Evolutionary conservation across 2,329 filamentous ascomycete species (phyloP).

Genomic region (Pseudogymnoascus sp.): DNA sequence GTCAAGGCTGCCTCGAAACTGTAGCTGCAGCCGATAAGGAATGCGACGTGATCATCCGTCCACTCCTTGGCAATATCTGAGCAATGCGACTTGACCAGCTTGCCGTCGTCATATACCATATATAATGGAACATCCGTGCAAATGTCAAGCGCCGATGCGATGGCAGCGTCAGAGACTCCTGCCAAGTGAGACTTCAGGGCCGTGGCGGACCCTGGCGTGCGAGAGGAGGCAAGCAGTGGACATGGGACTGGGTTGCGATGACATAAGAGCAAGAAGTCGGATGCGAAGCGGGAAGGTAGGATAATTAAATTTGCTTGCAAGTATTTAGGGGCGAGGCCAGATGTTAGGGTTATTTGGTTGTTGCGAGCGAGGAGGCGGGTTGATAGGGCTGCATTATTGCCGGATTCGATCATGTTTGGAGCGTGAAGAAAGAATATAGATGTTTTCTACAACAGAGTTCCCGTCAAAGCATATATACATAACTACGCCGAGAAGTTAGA

Average conservation of each 20-base stretch:
- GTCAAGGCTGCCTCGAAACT: slow-evolving; percentile 54
- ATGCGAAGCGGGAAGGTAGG: slow-evolving; percentile 48
- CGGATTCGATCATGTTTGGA: neutral
- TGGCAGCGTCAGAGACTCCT: slow-evolving; percentile 23
- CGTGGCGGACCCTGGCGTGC: slow-evolving; percentile 35
- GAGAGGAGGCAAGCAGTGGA: slow-evolving; percentile 50
- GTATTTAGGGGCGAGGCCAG: slow-evolving; percentile 47
- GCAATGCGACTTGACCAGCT: slow-evolving; percentile 32
- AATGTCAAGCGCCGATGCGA: slow-evolving; percentile 44
- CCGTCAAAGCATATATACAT: neutral
- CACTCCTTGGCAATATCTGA: slow-evolving; percentile 44
- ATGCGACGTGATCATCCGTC: slow-evolving; percentile 52
- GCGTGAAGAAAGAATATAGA: neutral
- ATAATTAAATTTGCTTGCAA: slow-evolving; percentile 58
- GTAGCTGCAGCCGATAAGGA: slow-evolving; percentile 58
- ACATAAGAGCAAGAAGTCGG: slow-evolving; percentile 52
- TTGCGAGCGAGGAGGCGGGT: slow-evolving; percentile 18
- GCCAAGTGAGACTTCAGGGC: slow-evolving; percentile 33
- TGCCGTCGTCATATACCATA: slow-evolving; percentile 48
- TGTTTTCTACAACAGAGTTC: neutral
- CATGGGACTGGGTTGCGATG: slow-evolving; percentile 56
- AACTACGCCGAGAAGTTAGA: neutral
- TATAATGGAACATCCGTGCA: slow-evolving; percentile 52
- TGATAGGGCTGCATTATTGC: slow-evolving; percentile 3
- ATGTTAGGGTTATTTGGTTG: slow-evolving; percentile 32